A percentile compares a stretch with the other conserved stretches of the same genome.
Evolutionary conservation across 768 basidiomycete genomes (phyloP).

Genomic region (Clavaria fumosa): DNA sequence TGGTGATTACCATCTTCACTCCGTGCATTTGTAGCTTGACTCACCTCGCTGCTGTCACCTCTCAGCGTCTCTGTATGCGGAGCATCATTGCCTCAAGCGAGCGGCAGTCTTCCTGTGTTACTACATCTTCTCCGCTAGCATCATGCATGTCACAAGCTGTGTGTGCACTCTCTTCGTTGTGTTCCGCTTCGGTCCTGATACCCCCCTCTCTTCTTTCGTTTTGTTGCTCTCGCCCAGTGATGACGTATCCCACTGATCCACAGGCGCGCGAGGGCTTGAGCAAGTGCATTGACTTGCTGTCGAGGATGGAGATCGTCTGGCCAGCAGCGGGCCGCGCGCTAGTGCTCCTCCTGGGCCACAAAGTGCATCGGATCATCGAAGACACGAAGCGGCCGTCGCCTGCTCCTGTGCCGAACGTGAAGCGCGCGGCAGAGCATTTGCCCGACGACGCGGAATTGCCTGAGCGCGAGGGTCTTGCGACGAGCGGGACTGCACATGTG

Average conservation of each 20-base stretch:
- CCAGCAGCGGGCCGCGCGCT: slow-evolving; percentile 61
- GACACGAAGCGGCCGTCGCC: slow-evolving; percentile 13
- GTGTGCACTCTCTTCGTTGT: slow-evolving; percentile 25
- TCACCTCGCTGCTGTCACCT: slow-evolving; percentile 3
- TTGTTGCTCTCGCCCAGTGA: slow-evolving; percentile 27
- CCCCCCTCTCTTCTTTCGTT: background rate
- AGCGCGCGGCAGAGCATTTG: slow-evolving; percentile 44
- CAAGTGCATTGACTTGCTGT: slow-evolving; percentile 52
- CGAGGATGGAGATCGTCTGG: slow-evolving; percentile 56
- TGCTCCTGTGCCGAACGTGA: slow-evolving; percentile 27
- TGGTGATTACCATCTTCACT: slow-evolving; percentile 20
- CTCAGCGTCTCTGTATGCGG: slow-evolving; percentile 41
- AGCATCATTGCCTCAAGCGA: slow-evolving; percentile 43
- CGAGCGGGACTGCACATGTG: no score
- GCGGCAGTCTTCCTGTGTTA: slow-evolving; percentile 61
- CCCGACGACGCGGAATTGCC: slow-evolving; percentile 21
- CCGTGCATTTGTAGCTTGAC: slow-evolving; percentile 48
- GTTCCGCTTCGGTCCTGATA: no score
- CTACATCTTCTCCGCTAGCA: slow-evolving; percentile 64
- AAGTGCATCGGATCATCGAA: slow-evolving; percentile 21
- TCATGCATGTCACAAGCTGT: slow-evolving; percentile 69
- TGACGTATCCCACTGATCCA: slow-evolving; percentile 48
- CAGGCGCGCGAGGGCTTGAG: slow-evolving; percentile 49
- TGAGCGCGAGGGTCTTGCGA: no score
- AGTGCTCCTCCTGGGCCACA: slow-evolving; percentile 54